Percentiles rank a stretch among this genome's conserved stretches.
These are phyloP conservation scores for Xylariomycetidae sp. DNA, from an alignment of 2,329 filamentous ascomycete species.

Conservation along the genomic window DNA sequence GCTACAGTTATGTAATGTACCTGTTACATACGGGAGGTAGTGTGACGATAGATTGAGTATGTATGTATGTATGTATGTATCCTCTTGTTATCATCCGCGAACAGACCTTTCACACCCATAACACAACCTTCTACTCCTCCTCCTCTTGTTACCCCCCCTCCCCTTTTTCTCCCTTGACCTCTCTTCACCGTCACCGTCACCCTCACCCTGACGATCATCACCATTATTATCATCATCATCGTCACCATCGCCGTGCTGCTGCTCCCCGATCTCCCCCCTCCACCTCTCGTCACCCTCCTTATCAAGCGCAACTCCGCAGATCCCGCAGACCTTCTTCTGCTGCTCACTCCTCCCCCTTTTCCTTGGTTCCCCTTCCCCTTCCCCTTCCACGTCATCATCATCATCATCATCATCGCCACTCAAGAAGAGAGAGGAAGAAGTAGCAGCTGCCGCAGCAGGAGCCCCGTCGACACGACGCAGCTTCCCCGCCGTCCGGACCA, in stretches of 20 bases:
- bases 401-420: too few species aligned
- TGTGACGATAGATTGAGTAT: too few species aligned
- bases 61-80: too few species aligned
- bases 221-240: conserved; percentile 3
- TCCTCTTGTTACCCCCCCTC: conserved; percentile 22
- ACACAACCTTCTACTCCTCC: conserved; percentile 10
- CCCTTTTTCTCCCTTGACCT: conserved; percentile 6
- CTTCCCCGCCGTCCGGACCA: conserved; percentile 87
- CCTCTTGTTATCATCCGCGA: too few species aligned
- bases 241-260: conserved; percentile 15
- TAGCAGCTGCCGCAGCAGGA: not conserved
- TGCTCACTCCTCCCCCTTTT: conserved; percentile 15
- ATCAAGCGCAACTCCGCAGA: conserved; percentile 67
- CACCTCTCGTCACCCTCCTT: conserved; percentile 59
- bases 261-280: conserved; percentile 56
- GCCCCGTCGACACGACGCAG: conserved; percentile 50
- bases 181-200: conserved; percentile 15
- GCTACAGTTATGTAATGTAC: too few species aligned
- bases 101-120: not conserved
- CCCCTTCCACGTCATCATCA: conserved; percentile 18
- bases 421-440: too few species aligned
- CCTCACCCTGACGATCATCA: conserved; percentile 7
- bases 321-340: conserved; percentile 44
- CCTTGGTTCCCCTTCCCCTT: conserved; percentile 3
- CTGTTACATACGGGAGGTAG: too few species aligned